Base-by-base conservation (phyloP, 108 stramenopile genomes). In the Thalassiosira profunda region DNA sequence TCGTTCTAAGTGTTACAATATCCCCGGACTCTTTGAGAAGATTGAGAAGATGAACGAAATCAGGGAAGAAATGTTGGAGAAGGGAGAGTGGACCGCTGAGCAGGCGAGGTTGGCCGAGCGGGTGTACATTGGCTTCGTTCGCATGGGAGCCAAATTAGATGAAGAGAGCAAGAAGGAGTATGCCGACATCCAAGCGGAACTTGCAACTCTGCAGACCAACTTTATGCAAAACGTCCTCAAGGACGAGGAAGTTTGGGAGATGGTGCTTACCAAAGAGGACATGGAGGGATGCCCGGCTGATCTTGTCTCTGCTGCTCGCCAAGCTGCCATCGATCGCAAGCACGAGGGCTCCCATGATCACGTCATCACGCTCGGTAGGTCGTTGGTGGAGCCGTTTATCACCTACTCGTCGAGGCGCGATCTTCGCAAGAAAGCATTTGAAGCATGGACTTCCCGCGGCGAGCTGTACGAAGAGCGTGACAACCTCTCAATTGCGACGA, bases 211-310 rank as follows among this genome's bases (percentile, higher is more conserved):
- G 15, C 49, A 58, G 34, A 91, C 90, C 1, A 34, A 81, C 52
- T 88, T 91, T 54, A 58, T 49, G 63, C 90, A 91, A 74, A 91
- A 91, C 60, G 82, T 91, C 11, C 47, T 91, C 48, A 84, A 86
- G 51, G 90, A 91, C 26, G 90, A 91, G 67, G 84, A 84, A 45
- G 47, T 67, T 21, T 91, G 81, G 63, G 84, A 88, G 49, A 49
- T 91, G 29, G 70, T 84, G 10, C 47, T 91, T 1, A 69, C 65
- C 20, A 7, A 33, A 23, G 74, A 80, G 4, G 90, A 91, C 37
- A 51, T 88, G 60, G 57, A 41, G 9, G 90, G 84, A 18, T 91
- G 90, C 63, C 90, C 90, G 0, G 73, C 74, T 3, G 75, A 78
- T 20, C 34, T 88, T 21, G 65, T 89, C 1, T 76, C 88, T 25